Conservation (phyloP, 2,329 filamentous ascomycete species). For the Diaporthe citri region DNA sequence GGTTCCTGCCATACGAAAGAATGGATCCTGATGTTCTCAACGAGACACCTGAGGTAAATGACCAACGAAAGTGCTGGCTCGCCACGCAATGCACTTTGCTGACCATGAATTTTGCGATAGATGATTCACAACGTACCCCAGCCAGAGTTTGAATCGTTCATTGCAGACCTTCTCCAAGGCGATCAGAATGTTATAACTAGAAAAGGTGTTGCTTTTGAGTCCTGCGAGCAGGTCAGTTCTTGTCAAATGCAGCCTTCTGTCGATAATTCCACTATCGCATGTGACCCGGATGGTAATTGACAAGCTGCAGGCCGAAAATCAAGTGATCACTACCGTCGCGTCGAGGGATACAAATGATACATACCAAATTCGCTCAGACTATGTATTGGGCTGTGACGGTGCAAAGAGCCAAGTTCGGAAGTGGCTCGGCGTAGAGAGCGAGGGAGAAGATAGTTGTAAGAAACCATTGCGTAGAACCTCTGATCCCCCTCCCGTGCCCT, state of each 20-base stretch:
- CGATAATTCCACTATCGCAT: no score
- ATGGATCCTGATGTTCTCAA: slow-evolving; percentile 51
- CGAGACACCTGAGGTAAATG: slow-evolving; percentile 50
- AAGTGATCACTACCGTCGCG: slow-evolving; percentile 48
- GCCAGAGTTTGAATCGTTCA: slow-evolving; percentile 54
- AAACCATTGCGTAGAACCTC: neutral
- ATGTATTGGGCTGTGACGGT: slow-evolving; percentile 54
- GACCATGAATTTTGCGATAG: slow-evolving; percentile 25
- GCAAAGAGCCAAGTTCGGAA: slow-evolving; percentile 50
- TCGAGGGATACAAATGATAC: slow-evolving; percentile 44
- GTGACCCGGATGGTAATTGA: neutral
- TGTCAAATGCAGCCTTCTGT: no score
- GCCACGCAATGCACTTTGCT: neutral
- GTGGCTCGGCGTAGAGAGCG: slow-evolving; percentile 51
- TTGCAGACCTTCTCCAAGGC: slow-evolving; percentile 45
- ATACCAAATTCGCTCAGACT: slow-evolving; percentile 48
- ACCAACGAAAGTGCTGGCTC: neutral
- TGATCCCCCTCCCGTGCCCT: no score
- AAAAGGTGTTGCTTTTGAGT: slow-evolving; percentile 51
- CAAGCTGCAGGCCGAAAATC: slow-evolving; percentile 41
- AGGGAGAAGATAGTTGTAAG: slow-evolving; percentile 58
- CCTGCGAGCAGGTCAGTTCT: slow-evolving; percentile 49
- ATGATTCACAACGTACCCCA: slow-evolving; percentile 60
- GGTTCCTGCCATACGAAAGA: slow-evolving; percentile 51
- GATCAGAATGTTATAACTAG: slow-evolving; percentile 48